Evolutionary conservation across 768 basidiomycete genomes (phyloP), one percentile per base, ranked within the genome.

Genomic region (Xerocomus brunneocitrinus): DNA sequence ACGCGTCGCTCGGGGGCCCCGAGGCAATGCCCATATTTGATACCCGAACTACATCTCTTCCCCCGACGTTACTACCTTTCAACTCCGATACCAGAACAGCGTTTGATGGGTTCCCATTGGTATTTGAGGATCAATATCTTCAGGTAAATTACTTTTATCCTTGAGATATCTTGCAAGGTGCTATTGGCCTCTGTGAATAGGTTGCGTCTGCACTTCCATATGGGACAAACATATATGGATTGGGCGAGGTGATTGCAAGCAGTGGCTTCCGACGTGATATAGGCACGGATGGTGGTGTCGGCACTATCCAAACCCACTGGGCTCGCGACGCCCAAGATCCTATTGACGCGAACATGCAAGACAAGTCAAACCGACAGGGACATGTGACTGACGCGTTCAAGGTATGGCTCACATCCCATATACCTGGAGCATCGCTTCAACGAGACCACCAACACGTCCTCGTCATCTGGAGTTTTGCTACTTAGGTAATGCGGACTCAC

Each of bases 101-200:
- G 3, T 72, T 90, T 16, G 75, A 83, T 51, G 82, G 78, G 0
- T 87, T 88, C 53, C 79, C 83, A 0, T 72, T 91, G 10, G 79
- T 91, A 12, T 91, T 91, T 61, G 88, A 91, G 59, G 82, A 91
- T 56, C 85, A 85, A 61, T 91, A 89, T 63, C 75, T 91, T 22
- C 87, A 90, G 76, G 81, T 82, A 52, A 46, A 54, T 30, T 10
- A 2, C n/a, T 28, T 22, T 30, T 8, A 9, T 19, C 1, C 32
- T 46, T 28, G n/a, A 19, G n/a, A 31, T 36, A 25, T 19, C 8
- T 27, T 32, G 16, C 9, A 35, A 4, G 35, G n/a, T 45, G 9
- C 45, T 31, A n/a, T 34, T 13, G 27, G 24, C n/a, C 9, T 12
- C 22, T 3, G 40, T 1, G 48, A 14, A 3, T 54, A 84, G 83